These are phyloP conservation scores for Carallia pectinifolia DNA, from an alignment of 345 rosid genomes.

Conservation along the genomic window DNA sequence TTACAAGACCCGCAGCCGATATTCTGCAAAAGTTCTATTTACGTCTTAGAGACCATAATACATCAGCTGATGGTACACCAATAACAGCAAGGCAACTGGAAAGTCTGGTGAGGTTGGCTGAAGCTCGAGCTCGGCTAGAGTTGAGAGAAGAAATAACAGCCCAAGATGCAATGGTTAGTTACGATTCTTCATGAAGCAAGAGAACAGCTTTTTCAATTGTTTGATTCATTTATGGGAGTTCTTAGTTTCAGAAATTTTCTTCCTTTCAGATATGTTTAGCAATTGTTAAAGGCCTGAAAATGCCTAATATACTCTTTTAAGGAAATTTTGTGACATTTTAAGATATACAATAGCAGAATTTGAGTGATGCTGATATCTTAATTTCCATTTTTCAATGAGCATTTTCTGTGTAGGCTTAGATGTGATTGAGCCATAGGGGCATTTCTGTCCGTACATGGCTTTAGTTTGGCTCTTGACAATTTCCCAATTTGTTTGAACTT, in stretches of 20 bases:
- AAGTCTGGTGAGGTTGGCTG: conserved; percentile 85
- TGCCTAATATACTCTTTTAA: too few species aligned
- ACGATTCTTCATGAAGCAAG: not conserved
- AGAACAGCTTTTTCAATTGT: too few species aligned
- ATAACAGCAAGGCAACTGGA: conserved; percentile 97
- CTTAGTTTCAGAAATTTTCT: too few species aligned
- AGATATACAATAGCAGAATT: too few species aligned
- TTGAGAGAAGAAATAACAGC: conserved; percentile 87
- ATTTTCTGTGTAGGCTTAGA: not conserved
- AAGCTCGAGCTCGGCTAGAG: conserved; percentile 95
- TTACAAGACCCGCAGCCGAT: conserved; percentile 88
- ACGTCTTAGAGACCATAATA: conserved; percentile 76
- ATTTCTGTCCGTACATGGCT: not conserved
- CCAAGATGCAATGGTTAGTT: conserved; percentile 78
- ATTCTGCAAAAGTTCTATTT: conserved; percentile 86
- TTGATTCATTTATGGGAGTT: too few species aligned
- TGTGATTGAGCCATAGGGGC: not conserved
- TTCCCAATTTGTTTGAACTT: not conserved
- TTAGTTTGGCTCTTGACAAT: not conserved
- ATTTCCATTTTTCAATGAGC: too few species aligned
- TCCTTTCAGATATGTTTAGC: too few species aligned
- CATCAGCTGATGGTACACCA: conserved; percentile 90
- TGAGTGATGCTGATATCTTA: too few species aligned
- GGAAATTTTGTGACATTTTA: too few species aligned
- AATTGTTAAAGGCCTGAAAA: too few species aligned